These are phyloP conservation scores for Aspergillus bertholletiae DNA, from an alignment of 495 filamentous ascomycete genomes.

Conservation along the genomic window DNA sequence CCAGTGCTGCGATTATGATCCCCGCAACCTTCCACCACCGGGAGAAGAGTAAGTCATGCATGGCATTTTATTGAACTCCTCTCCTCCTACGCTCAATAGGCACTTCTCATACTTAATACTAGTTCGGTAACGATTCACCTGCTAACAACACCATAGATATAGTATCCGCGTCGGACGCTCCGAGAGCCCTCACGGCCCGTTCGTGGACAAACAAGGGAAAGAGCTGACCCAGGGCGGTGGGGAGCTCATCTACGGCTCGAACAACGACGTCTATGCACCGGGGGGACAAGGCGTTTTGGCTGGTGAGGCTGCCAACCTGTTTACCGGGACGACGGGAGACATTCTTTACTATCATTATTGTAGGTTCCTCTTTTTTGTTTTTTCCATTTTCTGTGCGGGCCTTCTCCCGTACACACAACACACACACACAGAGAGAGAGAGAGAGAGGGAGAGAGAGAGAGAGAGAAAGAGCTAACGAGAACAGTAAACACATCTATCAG, in stretches of 20 bases:
- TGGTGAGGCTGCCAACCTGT: slow-evolving; percentile 23
- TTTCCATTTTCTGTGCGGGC: too few relatives aligned
- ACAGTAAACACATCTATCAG: slow-evolving; percentile 37
- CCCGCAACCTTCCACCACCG: slow-evolving; percentile 38
- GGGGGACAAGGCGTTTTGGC: slow-evolving; percentile 42
- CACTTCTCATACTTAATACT: background rate
- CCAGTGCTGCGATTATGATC: slow-evolving; percentile 60
- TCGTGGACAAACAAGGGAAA: slow-evolving; percentile 33
- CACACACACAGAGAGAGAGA: too few relatives aligned
- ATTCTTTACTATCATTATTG: slow-evolving; percentile 48
- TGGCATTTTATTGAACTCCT: too few relatives aligned
- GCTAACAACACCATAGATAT: slow-evolving; percentile 27
- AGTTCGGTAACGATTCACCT: background rate
- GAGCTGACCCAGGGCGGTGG: slow-evolving; percentile 42
- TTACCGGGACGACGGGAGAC: too few relatives aligned
- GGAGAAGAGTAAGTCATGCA: slow-evolving; percentile 68
- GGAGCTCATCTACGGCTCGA: slow-evolving; percentile 42
- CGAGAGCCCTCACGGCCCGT: slow-evolving; percentile 31
- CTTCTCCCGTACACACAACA: too few relatives aligned
- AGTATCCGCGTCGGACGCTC: slow-evolving; percentile 45
- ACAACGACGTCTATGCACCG: slow-evolving; percentile 44
- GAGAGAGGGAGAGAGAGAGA: too few relatives aligned
- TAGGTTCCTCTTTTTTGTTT: too few relatives aligned
- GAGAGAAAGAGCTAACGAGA: too few relatives aligned
- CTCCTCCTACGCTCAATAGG: background rate